Base-by-base conservation (phyloP, 495 filamentous ascomycete species). In the Penicillium chermesinum region DNA sequence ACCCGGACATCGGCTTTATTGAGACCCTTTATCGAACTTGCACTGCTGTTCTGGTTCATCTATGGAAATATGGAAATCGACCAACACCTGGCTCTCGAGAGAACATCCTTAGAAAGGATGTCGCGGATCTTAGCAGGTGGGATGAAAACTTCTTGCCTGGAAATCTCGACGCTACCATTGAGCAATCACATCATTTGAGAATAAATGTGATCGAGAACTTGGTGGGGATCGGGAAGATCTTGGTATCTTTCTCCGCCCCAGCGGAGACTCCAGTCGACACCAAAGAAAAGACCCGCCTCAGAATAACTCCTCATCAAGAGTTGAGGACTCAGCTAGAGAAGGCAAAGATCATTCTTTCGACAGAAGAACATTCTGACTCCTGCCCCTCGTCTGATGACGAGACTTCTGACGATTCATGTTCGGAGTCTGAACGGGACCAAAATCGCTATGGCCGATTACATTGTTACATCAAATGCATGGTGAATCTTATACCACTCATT, bases 1-100 rank as follows among this genome's bases (percentile, higher is more conserved):
- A 38, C 16, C 35, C 35, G 13, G 14, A 38, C 14, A 6, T 38
- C 16, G 35, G 35, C 4, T 38, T 38, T 13, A 13, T 38, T 38
- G 35, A 38, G 16, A 38, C 16, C 5, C 13, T 38, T 6, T 38
- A 38, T 38, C 5, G 14, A 38, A 5, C 13, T 17, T 38, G 35
- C 35, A 6, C 35, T 5, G 5, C 13, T 13, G 4, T 13, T 58
- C 32, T 53, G 52, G 12, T 52, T 43, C 7, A 30, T 5, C 10
- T 30, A 30, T 30, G 25, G 25, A 30, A 30, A 10, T 30, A 4
- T 30, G 10, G 25, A 30, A 4, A 10, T 30, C 25, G 25, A 10
- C 25, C 4, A 4, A 30, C 10, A 10, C 25, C 25, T 5, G 25
- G 25, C 25, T 10, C 25, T 10, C 25, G 5, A 30, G 4, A 30